Conservation (phyloP, 2,329 filamentous ascomycete genomes). For the Aspergillus transmontanensis region DNA sequence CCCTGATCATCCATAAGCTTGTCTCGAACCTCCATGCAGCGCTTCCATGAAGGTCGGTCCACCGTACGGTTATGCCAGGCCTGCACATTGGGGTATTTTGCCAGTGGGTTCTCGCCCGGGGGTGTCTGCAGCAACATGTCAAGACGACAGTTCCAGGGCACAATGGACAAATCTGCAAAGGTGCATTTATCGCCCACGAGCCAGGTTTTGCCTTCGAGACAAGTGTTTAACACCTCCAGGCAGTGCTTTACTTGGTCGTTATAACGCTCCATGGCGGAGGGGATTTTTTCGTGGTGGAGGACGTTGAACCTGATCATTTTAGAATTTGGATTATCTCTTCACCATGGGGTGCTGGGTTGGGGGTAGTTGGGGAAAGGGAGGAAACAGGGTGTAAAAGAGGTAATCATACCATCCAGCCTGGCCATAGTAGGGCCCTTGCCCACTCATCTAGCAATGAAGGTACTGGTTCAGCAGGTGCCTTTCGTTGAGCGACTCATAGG, state of each 20-base stretch:
- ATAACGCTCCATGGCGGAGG: not conserved
- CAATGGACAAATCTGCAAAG: not conserved
- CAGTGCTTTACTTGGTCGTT: not conserved
- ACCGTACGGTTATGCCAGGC: not conserved
- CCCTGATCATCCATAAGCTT: not conserved
- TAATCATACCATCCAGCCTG: not conserved
- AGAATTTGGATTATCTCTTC: not conserved
- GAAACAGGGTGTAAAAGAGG: not conserved
- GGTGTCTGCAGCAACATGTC: not conserved
- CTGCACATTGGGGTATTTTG: not conserved
- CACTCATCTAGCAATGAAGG: no score
- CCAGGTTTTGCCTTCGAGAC: not conserved
- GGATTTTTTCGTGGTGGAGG: no score
- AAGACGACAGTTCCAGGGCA: not conserved
- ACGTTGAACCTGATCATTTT: no score
- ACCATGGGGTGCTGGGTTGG: no score
- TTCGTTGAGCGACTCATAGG: no score
- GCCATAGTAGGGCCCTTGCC: no score
- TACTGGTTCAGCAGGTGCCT: no score
- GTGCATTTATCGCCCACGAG: no score
- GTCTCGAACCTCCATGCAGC: not conserved
- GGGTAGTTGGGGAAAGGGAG: no score
- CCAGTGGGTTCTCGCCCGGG: not conserved
- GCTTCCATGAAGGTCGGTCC: not conserved
- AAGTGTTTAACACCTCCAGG: not conserved